Percentiles rank a stretch among this genome's conserved stretches.
Conservation (phyloP, 2,329 filamentous ascomycete species). For the Aspergillus flavus region DNA sequence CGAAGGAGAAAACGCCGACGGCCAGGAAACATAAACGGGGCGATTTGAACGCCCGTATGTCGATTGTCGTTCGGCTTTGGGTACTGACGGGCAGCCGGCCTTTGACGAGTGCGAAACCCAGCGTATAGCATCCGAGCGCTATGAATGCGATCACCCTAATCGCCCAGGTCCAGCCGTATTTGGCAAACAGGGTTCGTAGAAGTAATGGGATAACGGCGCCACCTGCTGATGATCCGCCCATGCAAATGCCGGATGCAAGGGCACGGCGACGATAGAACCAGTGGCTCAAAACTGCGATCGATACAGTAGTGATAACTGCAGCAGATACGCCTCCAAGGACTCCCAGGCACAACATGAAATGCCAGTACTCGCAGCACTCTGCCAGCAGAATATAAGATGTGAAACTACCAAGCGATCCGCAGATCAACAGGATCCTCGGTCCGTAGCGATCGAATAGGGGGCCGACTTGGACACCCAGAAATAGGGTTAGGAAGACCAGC, state of each 20-base stretch:
- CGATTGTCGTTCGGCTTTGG: slow-evolving; percentile 36
- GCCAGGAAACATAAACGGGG: slow-evolving; percentile 48
- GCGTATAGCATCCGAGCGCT: slow-evolving; percentile 35
- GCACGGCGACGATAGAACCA: slow-evolving; percentile 44
- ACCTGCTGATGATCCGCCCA: slow-evolving; percentile 43
- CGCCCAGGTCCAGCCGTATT: slow-evolving; percentile 40
- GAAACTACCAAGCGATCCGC: slow-evolving; percentile 42
- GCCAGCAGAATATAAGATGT: slow-evolving; percentile 50
- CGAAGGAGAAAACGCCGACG: slow-evolving; percentile 48
- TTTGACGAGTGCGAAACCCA: slow-evolving; percentile 37
- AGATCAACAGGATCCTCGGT: slow-evolving; percentile 43
- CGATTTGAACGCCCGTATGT: slow-evolving; percentile 46
- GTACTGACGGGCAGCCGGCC: slow-evolving; percentile 34
- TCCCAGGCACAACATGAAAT: slow-evolving; percentile 48
- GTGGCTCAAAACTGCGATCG: slow-evolving; percentile 42
- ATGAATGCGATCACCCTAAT: slow-evolving; percentile 42
- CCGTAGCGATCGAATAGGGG: slow-evolving; percentile 54
- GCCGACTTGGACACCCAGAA: slow-evolving; percentile 52
- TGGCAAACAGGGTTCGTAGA: slow-evolving; percentile 31
- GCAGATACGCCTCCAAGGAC: slow-evolving; percentile 39
- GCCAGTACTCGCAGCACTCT: slow-evolving; percentile 52
- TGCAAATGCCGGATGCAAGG: slow-evolving; percentile 43
- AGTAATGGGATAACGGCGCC: slow-evolving; percentile 42
- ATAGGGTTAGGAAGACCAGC: slow-evolving; percentile 49
- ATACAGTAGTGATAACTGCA: slow-evolving; percentile 40